Base-by-base conservation (phyloP, 2,329 filamentous ascomycete species). In the Phaeosphaeriaceae sp. region DNA sequence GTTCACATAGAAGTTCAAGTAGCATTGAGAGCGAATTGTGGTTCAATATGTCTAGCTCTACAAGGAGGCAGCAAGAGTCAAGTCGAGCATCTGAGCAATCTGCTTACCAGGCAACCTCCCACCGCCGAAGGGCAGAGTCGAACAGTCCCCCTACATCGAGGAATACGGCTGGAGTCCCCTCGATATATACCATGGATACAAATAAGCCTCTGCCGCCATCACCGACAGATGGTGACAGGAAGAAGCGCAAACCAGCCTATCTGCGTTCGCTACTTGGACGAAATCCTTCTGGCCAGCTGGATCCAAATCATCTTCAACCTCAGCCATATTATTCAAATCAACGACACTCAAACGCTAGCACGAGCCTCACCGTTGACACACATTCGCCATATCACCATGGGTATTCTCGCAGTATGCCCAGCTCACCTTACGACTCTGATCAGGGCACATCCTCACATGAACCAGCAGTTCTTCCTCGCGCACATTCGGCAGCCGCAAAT, bases 341-440 rank as follows among this genome's bases (percentile, higher is more conserved):
- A 33, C 68, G 70, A 20, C 55, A 68, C 42, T 65, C 63, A 13
- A 68, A 66, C 13, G 60, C 63, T 45, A 62, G 58, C 27, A 57
- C 61, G 24, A 61, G 62, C 22, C 54, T 74, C 42, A 67, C 51
- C 49, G 60, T 71, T 33, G 67, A 73, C n/a, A 66, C 70, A 10
- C 48, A 57, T 51, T 48, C 44, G 42, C 58, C 62, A 27, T 57
- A 66, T 36, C 58, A 62, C 25, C 65, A 71, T 42, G 60, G 60
- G 20, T 67, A 71, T 51, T 74, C 71, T 51, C 70, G 67, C 17
- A 77, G 75, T 60, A 76, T 76, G 73, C 74, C 75, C 10, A 71
- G 56, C 52, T 75, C 74, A 7, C 75, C 75, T 15, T 63, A 63
- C 42, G 62, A 56, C 47, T 66, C 65, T 53, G 48, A 48, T 27